Percentiles rank a stretch among this genome's conserved stretches.
Conservation (phyloP, 2,329 filamentous ascomycete genomes). For the Helicocarpus griseus region DNA sequence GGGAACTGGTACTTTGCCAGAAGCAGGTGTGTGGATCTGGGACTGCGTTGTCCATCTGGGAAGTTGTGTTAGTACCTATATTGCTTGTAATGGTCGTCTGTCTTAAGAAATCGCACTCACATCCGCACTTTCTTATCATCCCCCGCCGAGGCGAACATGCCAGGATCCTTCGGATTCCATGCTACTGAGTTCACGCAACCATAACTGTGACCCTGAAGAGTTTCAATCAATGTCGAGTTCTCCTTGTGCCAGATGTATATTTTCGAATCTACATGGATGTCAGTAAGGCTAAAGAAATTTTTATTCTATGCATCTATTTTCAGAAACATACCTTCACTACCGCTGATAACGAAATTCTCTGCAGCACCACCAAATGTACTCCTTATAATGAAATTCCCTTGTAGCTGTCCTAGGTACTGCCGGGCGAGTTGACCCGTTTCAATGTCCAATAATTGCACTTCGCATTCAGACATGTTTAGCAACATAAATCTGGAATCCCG, state of each 20-base stretch:
- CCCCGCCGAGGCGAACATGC: slow-evolving; percentile 81
- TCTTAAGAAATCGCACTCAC: slow-evolving; percentile 48
- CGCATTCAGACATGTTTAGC: slow-evolving; percentile 68
- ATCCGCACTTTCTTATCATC: slow-evolving; percentile 81
- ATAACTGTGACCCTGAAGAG: slow-evolving; percentile 57
- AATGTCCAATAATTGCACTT: slow-evolving; percentile 71
- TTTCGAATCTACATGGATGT: slow-evolving; percentile 44
- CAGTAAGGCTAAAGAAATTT: slow-evolving; percentile 10
- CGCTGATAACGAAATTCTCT: slow-evolving; percentile 84
- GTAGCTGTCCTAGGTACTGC: slow-evolving; percentile 64
- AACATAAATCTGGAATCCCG: slow-evolving; percentile 71
- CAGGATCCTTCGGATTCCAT: slow-evolving; percentile 77
- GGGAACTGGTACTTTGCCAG: slow-evolving; percentile 21
- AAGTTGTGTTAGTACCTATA: not conserved
- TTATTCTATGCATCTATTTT: not conserved
- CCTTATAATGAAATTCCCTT: slow-evolving; percentile 69
- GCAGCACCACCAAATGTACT: slow-evolving; percentile 79
- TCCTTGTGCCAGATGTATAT: slow-evolving; percentile 89
- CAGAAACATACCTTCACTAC: slow-evolving; percentile 64
- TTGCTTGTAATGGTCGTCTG: not conserved
- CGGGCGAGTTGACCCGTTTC: slow-evolving; percentile 61
- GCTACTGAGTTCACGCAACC: slow-evolving; percentile 77
- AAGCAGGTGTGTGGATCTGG: slow-evolving; percentile 14
- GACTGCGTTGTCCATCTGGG: slow-evolving; percentile 29
- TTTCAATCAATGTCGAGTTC: slow-evolving; percentile 65